phyloP scores from a whole-genome alignment of 2,329 filamentous ascomycete genomes.

The Penicillium brevicompactum region DNA sequence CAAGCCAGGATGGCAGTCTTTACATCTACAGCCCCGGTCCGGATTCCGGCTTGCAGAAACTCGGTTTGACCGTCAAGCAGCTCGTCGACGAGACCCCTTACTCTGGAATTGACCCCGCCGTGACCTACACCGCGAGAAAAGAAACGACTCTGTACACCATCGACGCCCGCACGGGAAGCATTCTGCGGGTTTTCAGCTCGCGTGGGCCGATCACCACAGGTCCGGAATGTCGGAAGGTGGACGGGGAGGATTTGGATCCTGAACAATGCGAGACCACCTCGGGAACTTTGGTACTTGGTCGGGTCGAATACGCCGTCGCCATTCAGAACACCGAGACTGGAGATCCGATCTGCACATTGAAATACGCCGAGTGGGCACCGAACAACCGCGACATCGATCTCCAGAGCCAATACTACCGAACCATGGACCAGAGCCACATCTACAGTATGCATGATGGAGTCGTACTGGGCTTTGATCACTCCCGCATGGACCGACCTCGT shows the following conservation, averaged over 20 bases:
- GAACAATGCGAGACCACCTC: constrained; percentile 74
- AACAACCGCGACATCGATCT: constrained; percentile 91
- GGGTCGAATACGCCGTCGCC: constrained; percentile 85
- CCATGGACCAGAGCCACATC: constrained; percentile 86
- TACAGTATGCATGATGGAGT: constrained; percentile 84
- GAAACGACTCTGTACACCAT: constrained; percentile 87
- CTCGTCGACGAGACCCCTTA: constrained; percentile 85
- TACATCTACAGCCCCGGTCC: constrained; percentile 79
- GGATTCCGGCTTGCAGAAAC: constrained; percentile 48
- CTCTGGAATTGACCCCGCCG: constrained; percentile 70
- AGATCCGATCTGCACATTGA: constrained; percentile 81
- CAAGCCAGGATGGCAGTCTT: constrained; percentile 79
- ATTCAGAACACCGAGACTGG: constrained; percentile 76
- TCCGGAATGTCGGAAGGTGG: constrained; percentile 73
- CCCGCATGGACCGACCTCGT: constrained; percentile 55
- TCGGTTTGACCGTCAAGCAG: constrained; percentile 64
- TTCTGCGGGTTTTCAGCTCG: constrained; percentile 82
- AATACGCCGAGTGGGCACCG: constrained; percentile 90
- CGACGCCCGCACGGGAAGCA: constrained; percentile 79
- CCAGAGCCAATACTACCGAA: constrained; percentile 74
- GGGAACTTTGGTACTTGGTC: constrained; percentile 79
- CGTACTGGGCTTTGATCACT: constrained; percentile 77
- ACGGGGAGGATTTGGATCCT: constrained; percentile 60
- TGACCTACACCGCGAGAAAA: constrained; percentile 90
- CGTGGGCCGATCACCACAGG: constrained; percentile 69